phyloP scores from a whole-genome alignment of 768 basidiomycete species.

The Kwoniella newhampshirensis region DNA sequence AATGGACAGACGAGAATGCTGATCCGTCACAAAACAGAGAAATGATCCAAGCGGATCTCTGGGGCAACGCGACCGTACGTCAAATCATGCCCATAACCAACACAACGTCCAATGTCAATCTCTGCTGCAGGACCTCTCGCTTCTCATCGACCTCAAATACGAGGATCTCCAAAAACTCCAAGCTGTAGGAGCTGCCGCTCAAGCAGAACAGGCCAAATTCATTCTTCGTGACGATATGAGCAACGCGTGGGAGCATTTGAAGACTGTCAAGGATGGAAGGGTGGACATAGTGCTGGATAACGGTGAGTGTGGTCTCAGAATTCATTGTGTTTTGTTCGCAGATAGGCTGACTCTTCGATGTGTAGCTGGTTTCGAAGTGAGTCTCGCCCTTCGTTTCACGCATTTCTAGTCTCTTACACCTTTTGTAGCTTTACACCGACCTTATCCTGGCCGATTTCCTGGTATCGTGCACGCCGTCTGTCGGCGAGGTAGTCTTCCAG shows the following conservation, averaged over 20 bases:
- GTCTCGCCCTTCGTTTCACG: too few relatives aligned
- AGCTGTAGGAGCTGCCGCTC: conserved; percentile 75
- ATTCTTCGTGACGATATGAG: conserved; percentile 83
- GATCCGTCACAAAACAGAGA: too few relatives aligned
- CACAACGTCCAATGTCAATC: neutral
- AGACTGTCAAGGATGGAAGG: conserved; percentile 58
- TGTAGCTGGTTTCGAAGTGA: conserved; percentile 87
- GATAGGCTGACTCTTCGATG: neutral
- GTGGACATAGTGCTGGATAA: conserved; percentile 93
- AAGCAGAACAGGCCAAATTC: conserved; percentile 69
- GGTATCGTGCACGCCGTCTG: conserved; percentile 80
- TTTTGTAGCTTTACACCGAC: conserved; percentile 88
- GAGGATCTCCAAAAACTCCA: conserved; percentile 82
- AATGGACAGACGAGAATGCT: too few relatives aligned
- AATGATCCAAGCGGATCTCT: conserved; percentile 56
- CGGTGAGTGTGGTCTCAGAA: conserved; percentile 57
- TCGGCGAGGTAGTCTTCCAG: conserved; percentile 86
- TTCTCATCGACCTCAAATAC: conserved; percentile 79
- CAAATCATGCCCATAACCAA: neutral
- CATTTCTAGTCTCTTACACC: too few relatives aligned
- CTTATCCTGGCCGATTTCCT: conserved; percentile 77
- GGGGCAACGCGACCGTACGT: conserved; percentile 90
- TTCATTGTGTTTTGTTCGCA: neutral
- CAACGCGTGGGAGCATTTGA: conserved; percentile 70
- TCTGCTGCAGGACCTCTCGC: conserved; percentile 70